Base-by-base conservation (phyloP, 148 eudicot species). In the Vaccinium myrtillus region DNA sequence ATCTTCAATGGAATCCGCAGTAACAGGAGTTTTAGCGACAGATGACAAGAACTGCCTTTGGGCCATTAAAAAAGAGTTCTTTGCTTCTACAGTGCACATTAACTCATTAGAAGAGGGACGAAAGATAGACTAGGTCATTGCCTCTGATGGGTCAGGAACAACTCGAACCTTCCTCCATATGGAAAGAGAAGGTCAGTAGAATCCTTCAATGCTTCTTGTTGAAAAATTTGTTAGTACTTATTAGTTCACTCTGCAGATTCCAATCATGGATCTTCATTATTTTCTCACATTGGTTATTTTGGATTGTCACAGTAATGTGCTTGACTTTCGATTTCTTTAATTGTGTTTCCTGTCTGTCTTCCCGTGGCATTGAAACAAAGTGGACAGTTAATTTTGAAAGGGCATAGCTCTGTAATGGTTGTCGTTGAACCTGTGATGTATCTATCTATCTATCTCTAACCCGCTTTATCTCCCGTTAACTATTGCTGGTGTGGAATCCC, bases 41-140 rank as follows among this genome's bases (percentile, higher is more conserved):
- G 43, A 39, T 39, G 43, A 39, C 43, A 39, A 39, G 5, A 39
- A 39, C 43, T 39, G 43, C 43, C 0, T 2, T 2, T 39, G 4
- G 43, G 43, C 43, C 5, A 39, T 39, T 39, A 39, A 39, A 39
- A 39, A 39, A 39, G 43, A 39, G 43, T 39, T 39, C 43, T 3
- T 39, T 39, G 43, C 4, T 36, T 1, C 39, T 36, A 36, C 39
- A 36, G 69, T n/a, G n/a, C n/a, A n/a, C n/a, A n/a, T n/a, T 56
- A 87, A 96, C 99, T 67, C 80, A 93, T 83, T 94, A 94, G 89
- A 95, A 96, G 92, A 93, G 98, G 92, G 97, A 96, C 58, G 93
- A 93, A 90, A 98, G 97, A 36, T 91, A 85, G 87, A 89, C 95
- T 2, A 94, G 99, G 99, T 83, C 95, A 70, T 94, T 94, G 11